Base-by-base conservation (phyloP, 306 rosid genomes). In the Arachis stenosperma region DNA sequence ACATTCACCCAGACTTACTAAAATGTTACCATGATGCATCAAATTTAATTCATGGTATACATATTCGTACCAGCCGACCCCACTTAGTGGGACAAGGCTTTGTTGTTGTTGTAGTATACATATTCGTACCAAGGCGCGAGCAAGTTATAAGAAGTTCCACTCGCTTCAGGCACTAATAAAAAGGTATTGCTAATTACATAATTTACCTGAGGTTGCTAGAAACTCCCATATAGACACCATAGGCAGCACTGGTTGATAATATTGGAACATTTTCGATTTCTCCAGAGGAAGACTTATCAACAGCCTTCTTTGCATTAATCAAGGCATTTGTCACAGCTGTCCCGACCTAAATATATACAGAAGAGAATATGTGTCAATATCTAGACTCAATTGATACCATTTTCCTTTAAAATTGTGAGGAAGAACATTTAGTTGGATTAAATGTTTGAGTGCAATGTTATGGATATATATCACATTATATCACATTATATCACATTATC, bases 131-230 rank as follows among this genome's bases (percentile, higher is more conserved):
- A 48, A 72, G 47, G 59, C 27, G 29, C 69, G 48, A 81, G 11
- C 57, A 44, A 58, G 39, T 71, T 52, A 39, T 50, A 60, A 64
- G 53, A 37, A 17, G 22, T 54, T 13, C 57, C 42, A 37, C 73
- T 43, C 55, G 44, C 66, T 65, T 9, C 3, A 79, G 73, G 78
- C 74, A 74, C 37, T 70, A 44, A 11, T 22, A 39, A 84, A 39
- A 70, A 69, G n/a, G 3, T 43, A 59, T n/a, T 56, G 59, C n/a
- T 57, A 50, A 61, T 51, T 67, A 74, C 27, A 68, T 53, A 69
- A 30, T 39, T 75, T 88, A 94, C 99, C 99, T 88, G 79, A 91
- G 87, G 60, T 94, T 94, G 91, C 97, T 91, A 15, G 99, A 94
- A 79, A 94, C 82, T 29, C 97, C 89, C 97, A 91, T 90, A 70